phyloP scores from a whole-genome alignment of 1,139 yeast species.

The Blastobotrys petasosporus region DNA sequence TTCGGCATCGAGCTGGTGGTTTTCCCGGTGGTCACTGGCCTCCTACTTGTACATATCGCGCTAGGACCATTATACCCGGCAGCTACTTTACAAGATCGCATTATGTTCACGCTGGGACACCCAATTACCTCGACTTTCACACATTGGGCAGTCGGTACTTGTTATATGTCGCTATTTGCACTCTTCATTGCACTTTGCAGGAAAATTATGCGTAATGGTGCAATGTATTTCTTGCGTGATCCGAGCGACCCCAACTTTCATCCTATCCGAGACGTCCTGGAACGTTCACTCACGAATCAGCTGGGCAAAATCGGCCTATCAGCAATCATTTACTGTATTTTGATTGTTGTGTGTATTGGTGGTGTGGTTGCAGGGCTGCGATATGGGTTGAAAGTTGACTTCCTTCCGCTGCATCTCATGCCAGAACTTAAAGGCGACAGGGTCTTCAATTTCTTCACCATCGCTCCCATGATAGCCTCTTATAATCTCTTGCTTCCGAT shows the following conservation, averaged over 20 bases:
- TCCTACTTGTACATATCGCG: slow-evolving; percentile 59
- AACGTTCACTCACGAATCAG: slow-evolving; percentile 67
- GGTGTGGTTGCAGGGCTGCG: slow-evolving; percentile 52
- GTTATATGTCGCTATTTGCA: slow-evolving; percentile 84
- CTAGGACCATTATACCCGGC: slow-evolving; percentile 34
- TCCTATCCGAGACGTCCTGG: slow-evolving; percentile 81
- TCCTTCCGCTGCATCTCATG: slow-evolving; percentile 27
- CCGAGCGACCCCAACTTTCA: slow-evolving; percentile 92
- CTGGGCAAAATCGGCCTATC: slow-evolving; percentile 68
- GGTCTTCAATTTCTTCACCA: slow-evolving; percentile 3
- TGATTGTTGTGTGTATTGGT: slow-evolving; percentile 74
- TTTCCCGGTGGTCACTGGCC: slow-evolving; percentile 86
- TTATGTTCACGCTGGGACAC: slow-evolving; percentile 14
- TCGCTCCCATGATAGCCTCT: slow-evolving; percentile 10
- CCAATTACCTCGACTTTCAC: slow-evolving; percentile 27
- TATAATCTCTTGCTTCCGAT: slow-evolving; percentile 20
- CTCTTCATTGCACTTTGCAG: slow-evolving; percentile 81
- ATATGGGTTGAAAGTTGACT: slow-evolving; percentile 31
- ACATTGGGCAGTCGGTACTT: slow-evolving; percentile 76
- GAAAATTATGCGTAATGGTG: slow-evolving; percentile 78
- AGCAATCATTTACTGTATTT: slow-evolving; percentile 66
- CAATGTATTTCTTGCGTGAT: slow-evolving; percentile 80
- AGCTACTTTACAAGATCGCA: slow-evolving; percentile 13
- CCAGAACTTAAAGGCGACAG: slow-evolving; percentile 7
- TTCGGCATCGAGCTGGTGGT: slow-evolving; percentile 73